Base-by-base conservation (phyloP, 1,284 basidiomycete species). In the Tilletia setariae region DNA sequence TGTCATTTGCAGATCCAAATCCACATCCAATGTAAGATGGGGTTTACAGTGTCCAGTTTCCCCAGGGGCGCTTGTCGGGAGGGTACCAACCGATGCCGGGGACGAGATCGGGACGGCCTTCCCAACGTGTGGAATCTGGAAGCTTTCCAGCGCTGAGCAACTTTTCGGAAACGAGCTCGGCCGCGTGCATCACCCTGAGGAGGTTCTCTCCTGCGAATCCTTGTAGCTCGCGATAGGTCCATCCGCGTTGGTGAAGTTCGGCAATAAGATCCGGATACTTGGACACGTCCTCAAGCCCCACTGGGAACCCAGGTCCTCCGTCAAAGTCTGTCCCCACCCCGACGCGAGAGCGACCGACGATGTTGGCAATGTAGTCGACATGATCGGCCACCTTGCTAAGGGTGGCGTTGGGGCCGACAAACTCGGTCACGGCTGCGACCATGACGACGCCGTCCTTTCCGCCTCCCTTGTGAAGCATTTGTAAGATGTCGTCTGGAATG, bases 301-400 rank as follows among this genome's bases (percentile, higher is more conserved):
- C 23, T 1, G 66, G 63, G 32, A 23, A 46, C 28, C 28, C 25
- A n/a, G 63, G 30, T 2, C 40, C 56, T 15, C 72, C 72, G 43
- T 73, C 72, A 35, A 70, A 73, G 21, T 73, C 72, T 21, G 43
- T 42, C 16, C 72, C 72, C 16, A 71, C 43, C 9, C 49, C 72
- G 13, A 73, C 71, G 16, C 63, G 53, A 2, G 30, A 25, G 13
- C 47, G 59, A 30, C 71, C 71, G 53, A 62, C 62, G 1, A 70
- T n/a, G 11, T 16, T 19, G 6, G 72, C 68, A 21, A 73, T 32
- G 56, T 73, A 49, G 11, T 73, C 70, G 30, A 73, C 51, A 62
- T 73, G 72, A 28, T 73, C 59, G 6, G 71, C 68, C 11, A 70
- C 70, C 35, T 40, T 40, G 35, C 35, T 40, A 4, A 40, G 35